Evolutionary conservation across 1,284 basidiomycete genomes (phyloP).

Genomic region (Microbotryomycetes sp.): DNA sequence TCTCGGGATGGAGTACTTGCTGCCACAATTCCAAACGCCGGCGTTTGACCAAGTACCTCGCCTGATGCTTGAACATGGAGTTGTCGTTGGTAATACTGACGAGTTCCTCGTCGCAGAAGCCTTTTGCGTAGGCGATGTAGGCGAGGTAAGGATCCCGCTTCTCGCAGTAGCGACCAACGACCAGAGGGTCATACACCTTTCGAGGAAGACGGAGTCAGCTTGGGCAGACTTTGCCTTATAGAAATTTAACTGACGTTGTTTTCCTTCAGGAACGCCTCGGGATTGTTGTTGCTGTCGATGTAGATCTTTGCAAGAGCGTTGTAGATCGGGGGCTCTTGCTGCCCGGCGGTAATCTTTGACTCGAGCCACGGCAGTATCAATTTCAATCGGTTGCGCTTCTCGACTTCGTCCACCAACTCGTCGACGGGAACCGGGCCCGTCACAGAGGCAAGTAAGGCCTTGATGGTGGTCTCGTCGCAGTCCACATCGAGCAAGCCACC

Average conservation of each 20-base stretch:
- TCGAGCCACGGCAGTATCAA: conserved; percentile 96
- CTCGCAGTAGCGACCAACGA: conserved; percentile 99
- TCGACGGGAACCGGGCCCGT: conserved; percentile 97
- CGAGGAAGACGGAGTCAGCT: conserved; percentile 1
- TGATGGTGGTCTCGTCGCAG: conserved; percentile 94
- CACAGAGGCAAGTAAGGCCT: conserved; percentile 84
- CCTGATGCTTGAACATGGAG: conserved; percentile 99
- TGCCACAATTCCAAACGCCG: conserved; percentile 94
- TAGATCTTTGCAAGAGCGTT: conserved; percentile 98
- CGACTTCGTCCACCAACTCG: conserved; percentile 94
- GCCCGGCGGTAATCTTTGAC: conserved; percentile 81
- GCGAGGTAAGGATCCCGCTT: conserved; percentile 97
- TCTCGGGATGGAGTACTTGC: conserved; percentile 84
- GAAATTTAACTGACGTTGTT: conserved; percentile 66
- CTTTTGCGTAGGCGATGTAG: conserved; percentile 99
- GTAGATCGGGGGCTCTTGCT: conserved; percentile 86
- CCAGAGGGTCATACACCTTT: conserved; percentile 86
- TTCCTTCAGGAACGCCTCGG: conserved; percentile 94
- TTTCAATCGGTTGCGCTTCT: conserved; percentile 92
- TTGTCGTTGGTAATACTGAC: conserved; percentile 98
- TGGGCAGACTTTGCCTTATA: neutral
- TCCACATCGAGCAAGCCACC: conserved; percentile 97
- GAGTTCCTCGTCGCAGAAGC: conserved; percentile 97
- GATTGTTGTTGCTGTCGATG: conserved; percentile 98
- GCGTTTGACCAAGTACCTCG: conserved; percentile 94